Conservation (phyloP, 495 filamentous ascomycete species). For the Neurospora discreta region DNA sequence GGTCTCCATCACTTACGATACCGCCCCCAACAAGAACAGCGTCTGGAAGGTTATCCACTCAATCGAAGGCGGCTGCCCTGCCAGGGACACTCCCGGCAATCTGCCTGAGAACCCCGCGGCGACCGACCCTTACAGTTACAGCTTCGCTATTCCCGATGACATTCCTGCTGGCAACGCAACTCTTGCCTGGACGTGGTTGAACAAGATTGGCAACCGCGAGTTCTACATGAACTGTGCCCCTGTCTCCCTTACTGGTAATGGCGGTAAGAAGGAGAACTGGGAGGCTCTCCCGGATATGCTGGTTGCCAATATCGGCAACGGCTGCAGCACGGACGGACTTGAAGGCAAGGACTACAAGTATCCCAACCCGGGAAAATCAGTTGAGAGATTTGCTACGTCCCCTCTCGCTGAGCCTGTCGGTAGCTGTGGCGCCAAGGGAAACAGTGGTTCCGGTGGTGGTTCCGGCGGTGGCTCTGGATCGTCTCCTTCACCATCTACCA, state of each 20-base stretch:
- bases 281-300: slow-evolving; percentile 68
- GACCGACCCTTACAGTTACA: slow-evolving; percentile 29
- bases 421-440: too few relatives aligned
- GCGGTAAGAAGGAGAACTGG: slow-evolving; percentile 37
- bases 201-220: slow-evolving; percentile 78
- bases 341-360: slow-evolving; percentile 36
- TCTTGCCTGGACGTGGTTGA: slow-evolving; percentile 85
- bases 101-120: slow-evolving; percentile 17
- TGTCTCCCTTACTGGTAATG: slow-evolving; percentile 48
- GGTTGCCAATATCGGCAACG: slow-evolving; percentile 55
- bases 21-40: slow-evolving; percentile 42
- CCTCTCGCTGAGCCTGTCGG: too few relatives aligned
- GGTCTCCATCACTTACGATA: slow-evolving; percentile 68
- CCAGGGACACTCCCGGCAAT: slow-evolving; percentile 34
- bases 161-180: slow-evolving; percentile 51
- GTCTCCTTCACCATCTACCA: neutral
- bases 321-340: slow-evolving; percentile 40
- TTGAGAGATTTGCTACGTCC: too few relatives aligned
- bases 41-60: slow-evolving; percentile 72
- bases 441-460: neutral
- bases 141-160: slow-evolving; percentile 46
- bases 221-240: slow-evolving; percentile 95
- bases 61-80: slow-evolving; percentile 71
- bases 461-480: neutral
- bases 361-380: slow-evolving; percentile 45